phyloP scores from a whole-genome alignment of 305 asterid species.

The Petunia hybrid region DNA sequence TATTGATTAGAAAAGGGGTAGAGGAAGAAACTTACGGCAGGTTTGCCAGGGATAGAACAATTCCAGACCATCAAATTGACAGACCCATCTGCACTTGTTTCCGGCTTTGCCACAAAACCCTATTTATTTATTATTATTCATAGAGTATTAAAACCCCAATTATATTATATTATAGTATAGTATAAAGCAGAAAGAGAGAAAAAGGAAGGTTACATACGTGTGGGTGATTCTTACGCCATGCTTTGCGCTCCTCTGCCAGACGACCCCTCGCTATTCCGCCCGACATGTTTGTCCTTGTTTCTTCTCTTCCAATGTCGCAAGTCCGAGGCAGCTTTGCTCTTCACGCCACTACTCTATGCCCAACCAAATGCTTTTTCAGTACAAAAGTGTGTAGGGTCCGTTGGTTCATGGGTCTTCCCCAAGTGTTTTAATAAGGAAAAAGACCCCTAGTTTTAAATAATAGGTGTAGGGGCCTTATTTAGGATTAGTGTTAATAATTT shows the following conservation, averaged over 20 bases:
- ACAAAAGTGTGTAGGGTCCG: no score
- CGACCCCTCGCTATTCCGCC: constrained; percentile 51
- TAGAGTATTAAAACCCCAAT: background rate
- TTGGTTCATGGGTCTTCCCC: no score
- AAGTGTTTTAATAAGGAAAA: no score
- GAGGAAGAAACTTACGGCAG: constrained; percentile 38
- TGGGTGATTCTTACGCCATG: constrained; percentile 49
- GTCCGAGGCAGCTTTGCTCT: no score
- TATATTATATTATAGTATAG: no score
- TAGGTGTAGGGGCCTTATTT: no score
- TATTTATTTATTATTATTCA: no score
- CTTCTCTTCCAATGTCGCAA: no score
- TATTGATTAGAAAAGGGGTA: background rate
- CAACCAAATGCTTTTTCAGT: no score
- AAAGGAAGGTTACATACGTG: constrained; percentile 34
- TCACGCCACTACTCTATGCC: no score
- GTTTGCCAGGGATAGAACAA: constrained; percentile 48
- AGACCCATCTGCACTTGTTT: constrained; percentile 43
- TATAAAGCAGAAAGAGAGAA: background rate
- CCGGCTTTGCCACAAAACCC: constrained; percentile 56
- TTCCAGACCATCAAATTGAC: constrained; percentile 53
- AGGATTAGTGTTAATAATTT: no score
- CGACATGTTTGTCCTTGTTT: constrained; percentile 43
- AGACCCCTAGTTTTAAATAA: no score
- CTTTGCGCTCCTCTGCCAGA: constrained; percentile 45